phyloP scores from a whole-genome alignment of 768 basidiomycete species.

The Lyophyllum semitale region DNA sequence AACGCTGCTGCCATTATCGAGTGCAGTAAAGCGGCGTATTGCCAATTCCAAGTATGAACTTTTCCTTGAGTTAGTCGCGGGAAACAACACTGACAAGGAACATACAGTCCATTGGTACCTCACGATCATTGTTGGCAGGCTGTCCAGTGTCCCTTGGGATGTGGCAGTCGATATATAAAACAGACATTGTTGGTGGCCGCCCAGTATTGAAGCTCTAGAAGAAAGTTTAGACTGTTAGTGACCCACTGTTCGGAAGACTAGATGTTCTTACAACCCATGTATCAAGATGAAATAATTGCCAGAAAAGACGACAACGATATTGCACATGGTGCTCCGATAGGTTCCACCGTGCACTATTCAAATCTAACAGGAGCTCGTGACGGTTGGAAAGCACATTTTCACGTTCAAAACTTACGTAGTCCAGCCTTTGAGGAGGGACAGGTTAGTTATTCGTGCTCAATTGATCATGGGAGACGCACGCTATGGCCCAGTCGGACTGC shows the following conservation, averaged over 20 bases:
- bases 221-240: background rate
- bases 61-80: background rate
- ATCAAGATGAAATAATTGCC: slow-evolving; percentile 68
- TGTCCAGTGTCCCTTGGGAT: slow-evolving; percentile 49
- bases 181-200: slow-evolving; percentile 56
- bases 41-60: slow-evolving; percentile 61
- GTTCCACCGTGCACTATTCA: slow-evolving; percentile 63
- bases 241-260: background rate
- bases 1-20: slow-evolving; percentile 51
- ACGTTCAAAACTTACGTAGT: slow-evolving; percentile 42
- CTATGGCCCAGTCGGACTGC: slow-evolving; percentile 60
- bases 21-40: slow-evolving; percentile 55
- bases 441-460: background rate
- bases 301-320: slow-evolving; percentile 60
- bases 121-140: slow-evolving; percentile 30
- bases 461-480: slow-evolving; percentile 39
- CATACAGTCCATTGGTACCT: slow-evolving; percentile 45
- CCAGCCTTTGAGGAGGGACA: slow-evolving; percentile 36
- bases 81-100: slow-evolving; percentile 2
- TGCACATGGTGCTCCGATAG: slow-evolving; percentile 45
- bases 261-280: slow-evolving; percentile 52
- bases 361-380: slow-evolving; percentile 38
- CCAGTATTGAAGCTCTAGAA: slow-evolving; percentile 62
- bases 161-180: slow-evolving; percentile 56
- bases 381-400: background rate